Percentiles rank a stretch among this genome's conserved stretches.
Evolutionary conservation across 805 yeast species (phyloP).

Genomic region (Yamadazyma scolyti): DNA sequence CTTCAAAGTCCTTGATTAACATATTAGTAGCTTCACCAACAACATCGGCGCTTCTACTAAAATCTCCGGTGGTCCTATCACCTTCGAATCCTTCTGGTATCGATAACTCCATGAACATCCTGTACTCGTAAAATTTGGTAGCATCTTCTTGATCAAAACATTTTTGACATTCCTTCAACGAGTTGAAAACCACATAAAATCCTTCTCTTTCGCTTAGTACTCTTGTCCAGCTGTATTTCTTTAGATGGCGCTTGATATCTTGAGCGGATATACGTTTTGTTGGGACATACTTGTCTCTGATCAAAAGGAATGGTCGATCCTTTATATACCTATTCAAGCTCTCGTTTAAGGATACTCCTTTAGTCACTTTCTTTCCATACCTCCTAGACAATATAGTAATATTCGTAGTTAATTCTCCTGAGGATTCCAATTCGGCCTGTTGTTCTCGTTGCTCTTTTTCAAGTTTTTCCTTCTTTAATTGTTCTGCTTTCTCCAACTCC

Average conservation of each 20-base stretch:
- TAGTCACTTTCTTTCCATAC: slow-evolving; percentile 25
- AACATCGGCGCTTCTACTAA: slow-evolving; percentile 22
- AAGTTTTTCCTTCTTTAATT: slow-evolving; percentile 3
- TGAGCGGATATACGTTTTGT: slow-evolving; percentile 45
- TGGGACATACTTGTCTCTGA: slow-evolving; percentile 49
- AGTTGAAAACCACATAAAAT: slow-evolving; percentile 67
- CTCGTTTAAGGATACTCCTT: slow-evolving; percentile 42
- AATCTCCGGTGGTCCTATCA: slow-evolving; percentile 3
- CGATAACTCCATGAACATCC: slow-evolving; percentile 55
- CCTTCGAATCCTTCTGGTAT: slow-evolving; percentile 42
- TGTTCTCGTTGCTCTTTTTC: slow-evolving; percentile 7
- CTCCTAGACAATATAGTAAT: slow-evolving; percentile 32
- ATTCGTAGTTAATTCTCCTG: slow-evolving; percentile 21
- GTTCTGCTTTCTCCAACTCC: slow-evolving; percentile 10
- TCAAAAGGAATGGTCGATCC: slow-evolving; percentile 55
- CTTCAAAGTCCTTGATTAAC: slow-evolving; percentile 61
- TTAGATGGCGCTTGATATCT: slow-evolving; percentile 58
- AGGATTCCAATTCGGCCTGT: not conserved
- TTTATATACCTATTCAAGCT: slow-evolving; percentile 49
- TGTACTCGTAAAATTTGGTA: slow-evolving; percentile 41
- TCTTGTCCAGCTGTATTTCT: slow-evolving; percentile 62
- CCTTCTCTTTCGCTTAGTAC: slow-evolving; percentile 64
- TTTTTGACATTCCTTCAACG: slow-evolving; percentile 51
- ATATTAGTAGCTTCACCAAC: slow-evolving; percentile 57
- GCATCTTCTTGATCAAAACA: slow-evolving; percentile 66